These are phyloP conservation scores for Trichophaea hybrida DNA, from an alignment of 2,329 filamentous ascomycete genomes.

Conservation along the genomic window DNA sequence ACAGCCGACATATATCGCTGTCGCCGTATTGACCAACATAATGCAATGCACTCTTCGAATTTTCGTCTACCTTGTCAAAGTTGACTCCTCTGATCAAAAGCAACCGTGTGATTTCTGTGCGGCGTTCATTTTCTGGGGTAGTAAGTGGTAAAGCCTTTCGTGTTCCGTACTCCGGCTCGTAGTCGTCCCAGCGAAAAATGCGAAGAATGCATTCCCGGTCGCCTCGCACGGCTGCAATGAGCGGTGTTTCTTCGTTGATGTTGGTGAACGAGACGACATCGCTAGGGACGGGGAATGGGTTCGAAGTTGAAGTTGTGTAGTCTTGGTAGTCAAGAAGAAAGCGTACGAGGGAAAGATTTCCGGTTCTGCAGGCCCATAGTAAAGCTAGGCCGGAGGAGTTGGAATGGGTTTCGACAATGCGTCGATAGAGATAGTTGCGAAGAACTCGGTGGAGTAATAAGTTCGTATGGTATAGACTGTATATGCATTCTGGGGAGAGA, in stretches of 20 bases:
- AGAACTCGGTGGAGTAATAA: background rate
- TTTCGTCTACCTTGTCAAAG: constrained; percentile 1
- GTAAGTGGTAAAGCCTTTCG: background rate
- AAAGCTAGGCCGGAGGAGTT: background rate
- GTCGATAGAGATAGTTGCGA: background rate
- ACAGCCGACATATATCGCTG: background rate
- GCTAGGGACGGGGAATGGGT: background rate
- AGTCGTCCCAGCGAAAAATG: constrained; percentile 1
- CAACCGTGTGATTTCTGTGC: background rate
- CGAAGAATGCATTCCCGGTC: background rate
- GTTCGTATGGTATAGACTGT: background rate
- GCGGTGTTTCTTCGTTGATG: background rate
- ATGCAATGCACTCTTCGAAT: background rate
- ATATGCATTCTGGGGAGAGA: background rate
- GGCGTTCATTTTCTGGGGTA: background rate
- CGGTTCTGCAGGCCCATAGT: background rate
- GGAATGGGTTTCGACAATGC: background rate
- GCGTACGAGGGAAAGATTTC: background rate
- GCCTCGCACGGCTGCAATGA: background rate
- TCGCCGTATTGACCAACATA: background rate
- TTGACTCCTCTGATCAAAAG: background rate
- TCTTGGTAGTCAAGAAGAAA: background rate
- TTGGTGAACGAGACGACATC: background rate
- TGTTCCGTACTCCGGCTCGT: background rate
- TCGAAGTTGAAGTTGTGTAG: background rate